These are phyloP conservation scores for Rutidosis leptorrhynchoides DNA, from an alignment of 129 eudicot genomes.

Conservation along the genomic window DNA sequence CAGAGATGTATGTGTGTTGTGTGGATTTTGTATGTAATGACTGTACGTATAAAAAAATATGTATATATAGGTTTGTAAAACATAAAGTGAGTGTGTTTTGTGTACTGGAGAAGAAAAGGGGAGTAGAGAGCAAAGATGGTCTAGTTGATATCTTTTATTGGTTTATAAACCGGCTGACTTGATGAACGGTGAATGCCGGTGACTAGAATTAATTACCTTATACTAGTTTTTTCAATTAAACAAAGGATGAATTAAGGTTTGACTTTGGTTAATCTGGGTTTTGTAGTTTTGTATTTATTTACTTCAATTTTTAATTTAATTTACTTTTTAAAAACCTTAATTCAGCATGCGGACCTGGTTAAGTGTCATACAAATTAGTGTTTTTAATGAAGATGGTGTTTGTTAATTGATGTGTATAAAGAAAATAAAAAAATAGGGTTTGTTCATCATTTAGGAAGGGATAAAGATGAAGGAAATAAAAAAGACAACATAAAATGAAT, in stretches of 20 bases:
- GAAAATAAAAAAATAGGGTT: too few species aligned
- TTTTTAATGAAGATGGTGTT: too few species aligned
- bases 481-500: too few species aligned
- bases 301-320: too few species aligned
- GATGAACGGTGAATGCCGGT: conserved; percentile 29
- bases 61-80: conserved; percentile 10
- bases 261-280: not conserved
- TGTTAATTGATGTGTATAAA: too few species aligned
- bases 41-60: conserved; percentile 15
- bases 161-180: conserved; percentile 23
- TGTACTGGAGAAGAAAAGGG: conserved; percentile 28
- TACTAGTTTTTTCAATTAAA: not conserved
- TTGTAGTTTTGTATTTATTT: too few species aligned
- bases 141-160: conserved; percentile 27
- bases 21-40: conserved; percentile 4
- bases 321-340: too few species aligned
- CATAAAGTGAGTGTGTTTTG: conserved; percentile 15
- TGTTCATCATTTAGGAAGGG: too few species aligned
- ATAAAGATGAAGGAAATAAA: too few species aligned
- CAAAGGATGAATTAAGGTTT: not conserved
- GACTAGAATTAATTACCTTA: not conserved
- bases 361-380: too few species aligned
- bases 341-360: too few species aligned
- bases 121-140: conserved; percentile 23
- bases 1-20: conserved; percentile 14